Conservation (phyloP, 176 grass and related monocot species). For the Carex pumila region DNA sequence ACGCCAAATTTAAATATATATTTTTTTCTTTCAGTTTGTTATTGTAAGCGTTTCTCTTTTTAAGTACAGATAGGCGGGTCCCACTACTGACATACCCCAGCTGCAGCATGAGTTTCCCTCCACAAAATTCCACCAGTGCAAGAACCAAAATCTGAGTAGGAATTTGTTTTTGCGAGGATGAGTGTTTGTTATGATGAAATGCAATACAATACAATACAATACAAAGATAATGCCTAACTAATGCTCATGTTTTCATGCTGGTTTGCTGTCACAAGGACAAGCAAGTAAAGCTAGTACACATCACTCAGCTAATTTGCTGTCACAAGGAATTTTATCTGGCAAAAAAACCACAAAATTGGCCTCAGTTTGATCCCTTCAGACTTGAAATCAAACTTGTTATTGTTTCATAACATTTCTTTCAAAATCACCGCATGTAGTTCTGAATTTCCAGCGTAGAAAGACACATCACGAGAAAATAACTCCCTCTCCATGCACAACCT, state of each 20-base stretch:
- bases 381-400: not conserved
- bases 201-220: not conserved
- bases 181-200: not conserved
- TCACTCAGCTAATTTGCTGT: not conserved
- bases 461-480: slow-evolving; percentile 41
- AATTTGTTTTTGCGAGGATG: not conserved
- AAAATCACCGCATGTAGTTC: not conserved
- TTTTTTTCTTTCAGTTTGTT: too few relatives aligned
- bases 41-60: not conserved
- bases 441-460: not conserved
- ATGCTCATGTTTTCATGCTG: not conserved
- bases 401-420: not conserved
- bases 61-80: not conserved
- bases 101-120: too few relatives aligned
- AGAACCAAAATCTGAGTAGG: not conserved
- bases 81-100: not conserved
- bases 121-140: too few relatives aligned
- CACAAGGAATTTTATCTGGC: not conserved
- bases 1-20: too few relatives aligned
- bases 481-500: slow-evolving; percentile 63
- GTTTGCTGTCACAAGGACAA: not conserved
- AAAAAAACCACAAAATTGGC: slow-evolving; percentile 20
- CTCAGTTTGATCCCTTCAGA: not conserved
- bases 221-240: not conserved
- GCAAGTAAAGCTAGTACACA: not conserved